Base-by-base conservation (phyloP, 768 basidiomycete species). In the Tricholoma bakamatsutake region DNA sequence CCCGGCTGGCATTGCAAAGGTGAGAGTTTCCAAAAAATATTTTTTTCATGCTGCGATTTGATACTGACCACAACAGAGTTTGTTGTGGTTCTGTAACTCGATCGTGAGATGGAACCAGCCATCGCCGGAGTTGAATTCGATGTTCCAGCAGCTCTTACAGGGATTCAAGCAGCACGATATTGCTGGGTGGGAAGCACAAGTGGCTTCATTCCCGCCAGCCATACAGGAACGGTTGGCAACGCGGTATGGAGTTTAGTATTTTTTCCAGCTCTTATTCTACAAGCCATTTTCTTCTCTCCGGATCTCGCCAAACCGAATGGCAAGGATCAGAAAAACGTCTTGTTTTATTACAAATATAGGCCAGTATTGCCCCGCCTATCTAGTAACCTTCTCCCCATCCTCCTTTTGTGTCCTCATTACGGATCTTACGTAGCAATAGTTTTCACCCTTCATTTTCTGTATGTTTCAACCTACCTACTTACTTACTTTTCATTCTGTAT, bases 31-130 rank as follows among this genome's bases (percentile, higher is more conserved):
- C 46, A 27, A 28, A 15, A 46, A 33, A n/a, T n/a, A n/a, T n/a
- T n/a, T 3, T 18, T 42, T 50, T 40, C 21, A 10, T 3, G 5
- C 18, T 24, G 5, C 8, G 1, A 17, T 17, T 17, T 21, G 45
- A 21, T 66, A 11, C 55, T 59, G 42, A 55, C 40, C 50, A 35
- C 18, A 53, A 11, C 69, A 98, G 96, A 90, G 90, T 64, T 76
- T 98, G 60, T 72, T 96, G 53, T 98, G 90, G 89, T 98, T 99
- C 84, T 96, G 96, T 71, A 98, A 98, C 68, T 93, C 97, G 15
- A 90, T 98, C 59, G 90, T 95, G 52, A 82, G 94, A 58, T 99
- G 97, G 97, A 90, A 86, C 54, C 83, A 84, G 56, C 97, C 97
- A 0, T 97, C 95, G 1, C 77, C 84, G 10, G 92, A 96, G 71